Evolutionary conservation across 169 alveolate genomes (phyloP).

Genomic region (Plasmodium gonderi): DNA sequence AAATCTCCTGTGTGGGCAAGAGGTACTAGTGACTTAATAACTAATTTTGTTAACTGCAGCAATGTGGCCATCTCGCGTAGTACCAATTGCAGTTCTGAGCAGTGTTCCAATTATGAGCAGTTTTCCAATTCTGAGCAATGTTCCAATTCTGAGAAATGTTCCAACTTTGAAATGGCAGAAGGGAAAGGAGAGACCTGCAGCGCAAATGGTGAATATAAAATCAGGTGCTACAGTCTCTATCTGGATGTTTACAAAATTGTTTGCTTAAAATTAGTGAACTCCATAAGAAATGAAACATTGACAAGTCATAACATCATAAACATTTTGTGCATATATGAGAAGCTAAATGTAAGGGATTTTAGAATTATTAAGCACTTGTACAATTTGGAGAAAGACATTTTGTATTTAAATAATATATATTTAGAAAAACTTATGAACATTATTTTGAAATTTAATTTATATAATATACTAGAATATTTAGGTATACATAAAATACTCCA

Average conservation of each 20-base stretch:
- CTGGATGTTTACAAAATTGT: constrained; percentile 59
- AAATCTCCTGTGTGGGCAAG: no score
- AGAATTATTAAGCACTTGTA: constrained; percentile 53
- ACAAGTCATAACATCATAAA: not conserved
- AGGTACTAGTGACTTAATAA: no score
- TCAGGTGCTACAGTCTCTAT: constrained; percentile 26
- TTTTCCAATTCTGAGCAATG: no score
- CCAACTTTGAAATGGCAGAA: no score
- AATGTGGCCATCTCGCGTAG: no score
- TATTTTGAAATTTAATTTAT: constrained; percentile 56
- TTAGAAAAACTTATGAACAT: constrained; percentile 32
- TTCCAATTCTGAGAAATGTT: not conserved
- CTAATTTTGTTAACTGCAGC: no score
- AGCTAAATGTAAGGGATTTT: constrained; percentile 58
- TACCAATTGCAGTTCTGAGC: no score
- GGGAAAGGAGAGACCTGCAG: no score
- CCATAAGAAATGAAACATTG: constrained; percentile 9
- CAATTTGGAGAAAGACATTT: constrained; percentile 24
- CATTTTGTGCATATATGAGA: constrained; percentile 43
- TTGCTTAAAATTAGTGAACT: constrained; percentile 25
- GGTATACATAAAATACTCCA: constrained; percentile 11
- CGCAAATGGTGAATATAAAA: not conserved
- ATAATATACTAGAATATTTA: constrained; percentile 23
- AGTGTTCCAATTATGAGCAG: no score
- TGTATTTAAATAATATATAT: constrained; percentile 18